phyloP scores from a whole-genome alignment of 148 eudicot genomes.

The Rhododendron mucronatum region DNA sequence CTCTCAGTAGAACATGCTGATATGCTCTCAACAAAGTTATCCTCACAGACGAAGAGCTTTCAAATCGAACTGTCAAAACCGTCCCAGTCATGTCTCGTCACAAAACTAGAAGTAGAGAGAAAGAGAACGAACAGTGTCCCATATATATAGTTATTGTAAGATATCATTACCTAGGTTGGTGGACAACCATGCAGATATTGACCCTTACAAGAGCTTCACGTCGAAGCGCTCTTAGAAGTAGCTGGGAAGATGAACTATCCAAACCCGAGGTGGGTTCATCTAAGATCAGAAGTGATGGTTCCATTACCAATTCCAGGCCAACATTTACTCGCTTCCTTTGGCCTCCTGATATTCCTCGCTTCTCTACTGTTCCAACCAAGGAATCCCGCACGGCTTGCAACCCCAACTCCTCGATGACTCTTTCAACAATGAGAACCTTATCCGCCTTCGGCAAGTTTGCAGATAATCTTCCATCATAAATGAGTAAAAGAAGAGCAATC shows the following conservation, averaged over 20 bases:
- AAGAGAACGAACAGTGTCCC: neutral
- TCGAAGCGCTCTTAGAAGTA: slow-evolving; percentile 43
- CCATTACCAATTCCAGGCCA: slow-evolving; percentile 50
- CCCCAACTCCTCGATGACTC: slow-evolving; percentile 45
- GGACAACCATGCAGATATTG: slow-evolving; percentile 47
- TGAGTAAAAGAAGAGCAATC: slow-evolving; percentile 3
- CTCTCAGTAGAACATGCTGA: neutral
- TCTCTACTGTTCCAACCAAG: slow-evolving; percentile 50
- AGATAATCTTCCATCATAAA: slow-evolving; percentile 28
- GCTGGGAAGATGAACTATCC: slow-evolving; percentile 47
- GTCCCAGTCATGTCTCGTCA: neutral
- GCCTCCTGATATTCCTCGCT: slow-evolving; percentile 50
- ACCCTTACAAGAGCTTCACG: slow-evolving; percentile 52
- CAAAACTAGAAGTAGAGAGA: neutral
- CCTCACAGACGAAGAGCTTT: neutral
- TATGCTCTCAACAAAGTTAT: neutral
- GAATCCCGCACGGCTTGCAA: slow-evolving; percentile 37
- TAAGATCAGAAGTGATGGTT: slow-evolving; percentile 44
- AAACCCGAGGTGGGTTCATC: slow-evolving; percentile 58
- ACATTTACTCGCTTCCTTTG: slow-evolving; percentile 50
- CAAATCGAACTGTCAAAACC: neutral
- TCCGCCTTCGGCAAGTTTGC: slow-evolving; percentile 38
- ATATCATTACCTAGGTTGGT: slow-evolving; percentile 42
- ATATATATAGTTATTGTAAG: neutral
- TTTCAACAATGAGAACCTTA: slow-evolving; percentile 42